These are phyloP conservation scores for Aspergillus fischeri DNA, from an alignment of 2,329 filamentous ascomycete species.

Conservation along the genomic window DNA sequence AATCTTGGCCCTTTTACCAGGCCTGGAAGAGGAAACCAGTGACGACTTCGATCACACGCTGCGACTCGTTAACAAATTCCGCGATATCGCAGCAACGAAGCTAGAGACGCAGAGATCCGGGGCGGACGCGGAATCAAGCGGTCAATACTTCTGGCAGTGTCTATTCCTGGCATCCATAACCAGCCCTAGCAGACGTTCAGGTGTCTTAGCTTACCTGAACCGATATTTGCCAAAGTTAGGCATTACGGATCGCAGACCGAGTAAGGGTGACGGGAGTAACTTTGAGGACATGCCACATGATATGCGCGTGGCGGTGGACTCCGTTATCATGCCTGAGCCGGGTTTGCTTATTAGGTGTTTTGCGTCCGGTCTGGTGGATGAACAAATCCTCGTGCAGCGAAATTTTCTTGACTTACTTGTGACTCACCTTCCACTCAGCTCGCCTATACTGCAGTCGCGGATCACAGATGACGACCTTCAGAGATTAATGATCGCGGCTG, in stretches of 20 bases:
- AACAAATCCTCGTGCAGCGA: conserved; percentile 86
- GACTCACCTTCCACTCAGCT: conserved; percentile 80
- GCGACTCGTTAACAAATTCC: conserved; percentile 72
- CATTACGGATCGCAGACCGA: conserved; percentile 29
- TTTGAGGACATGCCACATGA: conserved; percentile 21
- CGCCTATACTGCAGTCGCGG: conserved; percentile 69
- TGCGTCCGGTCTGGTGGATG: conserved; percentile 79
- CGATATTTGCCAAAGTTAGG: conserved; percentile 73
- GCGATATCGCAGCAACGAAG: conserved; percentile 49
- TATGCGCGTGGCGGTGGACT: conserved; percentile 38
- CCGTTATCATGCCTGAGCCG: conserved; percentile 70
- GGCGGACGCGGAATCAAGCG: conserved; percentile 55
- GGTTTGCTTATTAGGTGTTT: conserved; percentile 88
- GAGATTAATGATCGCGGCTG: conserved; percentile 73
- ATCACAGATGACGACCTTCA: conserved; percentile 74
- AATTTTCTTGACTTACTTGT: conserved; percentile 92
- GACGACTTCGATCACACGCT: conserved; percentile 93
- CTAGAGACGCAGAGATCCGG: conserved; percentile 52
- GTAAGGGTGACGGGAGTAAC: conserved; percentile 27
- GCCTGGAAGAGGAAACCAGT: conserved; percentile 90
- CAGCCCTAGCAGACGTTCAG: conserved; percentile 75
- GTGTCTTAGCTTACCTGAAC: conserved; percentile 80
- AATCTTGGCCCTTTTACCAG: conserved; percentile 82
- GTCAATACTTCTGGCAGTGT: conserved; percentile 97
- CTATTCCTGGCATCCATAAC: conserved; percentile 93